These are phyloP conservation scores for Penicillium canariense DNA, from an alignment of 495 filamentous ascomycete genomes.

Conservation along the genomic window DNA sequence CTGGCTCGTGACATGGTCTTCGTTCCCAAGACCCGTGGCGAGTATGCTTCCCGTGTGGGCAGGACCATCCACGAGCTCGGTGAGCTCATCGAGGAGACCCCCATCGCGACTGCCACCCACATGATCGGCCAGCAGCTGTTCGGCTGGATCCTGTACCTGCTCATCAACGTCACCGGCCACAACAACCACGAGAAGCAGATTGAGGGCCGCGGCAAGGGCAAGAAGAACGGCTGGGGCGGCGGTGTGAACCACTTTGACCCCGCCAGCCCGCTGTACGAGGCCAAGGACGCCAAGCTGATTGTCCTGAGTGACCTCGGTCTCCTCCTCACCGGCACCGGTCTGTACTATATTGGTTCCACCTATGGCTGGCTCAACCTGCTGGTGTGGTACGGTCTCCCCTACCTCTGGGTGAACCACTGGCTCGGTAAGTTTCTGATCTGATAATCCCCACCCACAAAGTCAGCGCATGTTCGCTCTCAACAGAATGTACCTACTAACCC, in stretches of 20 bases:
- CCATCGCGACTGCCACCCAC: constrained; percentile 71
- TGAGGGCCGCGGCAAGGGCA: constrained; percentile 88
- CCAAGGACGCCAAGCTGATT: constrained; percentile 80
- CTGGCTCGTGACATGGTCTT: constrained; percentile 98
- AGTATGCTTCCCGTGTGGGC: constrained; percentile 69
- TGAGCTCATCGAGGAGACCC: constrained; percentile 93
- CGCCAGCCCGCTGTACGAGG: constrained; percentile 83
- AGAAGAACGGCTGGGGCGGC: constrained; percentile 72
- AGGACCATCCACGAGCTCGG: constrained; percentile 70
- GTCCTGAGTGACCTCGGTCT: constrained; percentile 80
- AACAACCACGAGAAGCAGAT: constrained; percentile 80
- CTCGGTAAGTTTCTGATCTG: constrained; percentile 44
- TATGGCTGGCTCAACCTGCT: constrained; percentile 83
- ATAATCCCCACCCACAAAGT: not conserved
- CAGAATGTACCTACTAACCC: constrained; percentile 5
- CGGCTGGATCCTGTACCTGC: constrained; percentile 83
- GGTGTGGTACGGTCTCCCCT: constrained; percentile 93
- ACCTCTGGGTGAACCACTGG: constrained; percentile 99
- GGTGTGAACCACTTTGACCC: constrained; percentile 96
- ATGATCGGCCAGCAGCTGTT: constrained; percentile 80
- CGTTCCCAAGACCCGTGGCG: constrained; percentile 77
- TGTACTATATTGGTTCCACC: constrained; percentile 61
- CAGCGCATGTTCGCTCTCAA: not conserved
- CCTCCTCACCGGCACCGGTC: constrained; percentile 51
- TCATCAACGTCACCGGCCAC: constrained; percentile 89